Base-by-base conservation (phyloP, 768 basidiomycete species). In the Nidularia pulvinata region DNA sequence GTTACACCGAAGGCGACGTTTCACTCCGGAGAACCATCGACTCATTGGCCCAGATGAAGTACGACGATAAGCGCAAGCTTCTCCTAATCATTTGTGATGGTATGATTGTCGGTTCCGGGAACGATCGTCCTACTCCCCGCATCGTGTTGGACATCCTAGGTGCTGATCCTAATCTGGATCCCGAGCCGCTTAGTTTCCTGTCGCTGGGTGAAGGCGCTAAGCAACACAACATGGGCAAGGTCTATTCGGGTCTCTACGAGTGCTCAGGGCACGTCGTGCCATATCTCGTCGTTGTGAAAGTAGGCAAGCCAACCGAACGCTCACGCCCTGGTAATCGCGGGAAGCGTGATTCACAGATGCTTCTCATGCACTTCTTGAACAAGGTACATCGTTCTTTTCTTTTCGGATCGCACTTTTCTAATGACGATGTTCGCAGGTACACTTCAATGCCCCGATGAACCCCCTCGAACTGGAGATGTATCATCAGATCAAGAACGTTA, bases 401-500 rank as follows among this genome's bases (percentile, higher is more conserved):
- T 36, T 10, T 50, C n/a, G 7, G 37, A 3, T 33, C 7, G 19
- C 0, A 14, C n/a, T 30, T 4, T 55, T 19, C 53, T 64, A 14
- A 58, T 43, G 55, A 51, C 39, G 25, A 25, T 50, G 16, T 3
- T 37, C 30, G 5, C 55, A 94, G 93, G 97, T 98, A 45, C 97
- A 98, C 71, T 98, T 96, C 71, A 93, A 95, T 68, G 71, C 93
- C 19, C 88, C 95, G 0, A 98, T 99, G 97, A 93, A 90, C 63
- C 97, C 97, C 1, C 72, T 96, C 57, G 97, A 99, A 72, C 73
- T 99, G 50, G 97, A 99, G 75, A 96, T 99, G 76, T 98, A 95
- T 66, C 97, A 98, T 68, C 97, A 99, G 71, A 95, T 98, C 80
- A 94, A 98, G 82, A 99, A 99, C 64, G 95, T 98, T 51, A 98